These are phyloP conservation scores for Pestalotiopsis sp. DNA, from an alignment of 2,329 filamentous ascomycete genomes.

Conservation along the genomic window DNA sequence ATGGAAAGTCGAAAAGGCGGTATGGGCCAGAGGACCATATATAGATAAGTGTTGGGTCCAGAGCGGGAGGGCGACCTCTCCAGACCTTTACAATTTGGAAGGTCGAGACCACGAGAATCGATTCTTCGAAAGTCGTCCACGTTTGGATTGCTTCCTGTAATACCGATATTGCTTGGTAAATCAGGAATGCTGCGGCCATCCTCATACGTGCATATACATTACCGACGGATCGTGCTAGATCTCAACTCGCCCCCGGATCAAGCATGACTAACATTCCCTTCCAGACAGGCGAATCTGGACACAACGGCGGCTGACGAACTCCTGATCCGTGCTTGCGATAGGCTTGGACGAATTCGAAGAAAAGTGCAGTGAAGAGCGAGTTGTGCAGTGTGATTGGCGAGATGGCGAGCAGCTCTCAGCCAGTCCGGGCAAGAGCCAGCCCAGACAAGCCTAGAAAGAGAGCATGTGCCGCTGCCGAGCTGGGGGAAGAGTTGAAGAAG, in stretches of 20 bases:
- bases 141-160: constrained; percentile 4
- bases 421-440: constrained; percentile 20
- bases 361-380: constrained; percentile 20
- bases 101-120: background rate
- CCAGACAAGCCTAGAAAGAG: constrained; percentile 22
- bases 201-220: background rate
- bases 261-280: constrained; percentile 23
- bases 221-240: constrained; percentile 10
- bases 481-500: constrained; percentile 22
- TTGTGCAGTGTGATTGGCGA: constrained; percentile 34
- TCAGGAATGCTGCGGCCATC: background rate
- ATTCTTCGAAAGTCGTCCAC: background rate
- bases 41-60: constrained; percentile 12
- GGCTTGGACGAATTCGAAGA: constrained; percentile 21
- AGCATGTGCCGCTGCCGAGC: constrained; percentile 16
- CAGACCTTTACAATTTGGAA: background rate
- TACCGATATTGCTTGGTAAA: background rate
- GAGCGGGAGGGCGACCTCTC: background rate
- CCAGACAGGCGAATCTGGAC: constrained; percentile 23
- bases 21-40: constrained; percentile 28
- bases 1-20: constrained; percentile 35
- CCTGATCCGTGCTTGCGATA: constrained; percentile 36
- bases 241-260: background rate
- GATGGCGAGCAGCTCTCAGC: constrained; percentile 24
- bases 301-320: constrained; percentile 31